Evolutionary conservation across 2,329 filamentous ascomycete genomes (phyloP).

Genomic region (Nannizziopsis barbatae): DNA sequence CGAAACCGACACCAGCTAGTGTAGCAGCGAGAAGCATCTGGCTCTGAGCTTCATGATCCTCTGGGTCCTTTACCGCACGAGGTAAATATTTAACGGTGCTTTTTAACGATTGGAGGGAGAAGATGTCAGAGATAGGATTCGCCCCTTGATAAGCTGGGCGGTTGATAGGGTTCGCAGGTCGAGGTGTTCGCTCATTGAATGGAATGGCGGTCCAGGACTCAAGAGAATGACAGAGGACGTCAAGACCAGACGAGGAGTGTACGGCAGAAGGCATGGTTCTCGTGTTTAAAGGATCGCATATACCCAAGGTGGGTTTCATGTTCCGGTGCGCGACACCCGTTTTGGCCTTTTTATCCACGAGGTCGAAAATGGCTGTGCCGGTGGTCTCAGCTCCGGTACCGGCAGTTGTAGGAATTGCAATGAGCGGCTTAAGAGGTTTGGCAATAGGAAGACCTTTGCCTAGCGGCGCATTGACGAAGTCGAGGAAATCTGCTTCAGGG

Average conservation of each 20-base stretch:
- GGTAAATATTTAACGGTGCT: slow-evolving; percentile 87
- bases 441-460: slow-evolving; percentile 71
- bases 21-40: slow-evolving; percentile 95
- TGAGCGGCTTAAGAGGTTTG: slow-evolving; percentile 58
- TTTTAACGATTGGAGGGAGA: slow-evolving; percentile 74
- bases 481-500: slow-evolving; percentile 84
- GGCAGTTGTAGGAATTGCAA: slow-evolving; percentile 76
- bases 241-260: slow-evolving; percentile 79
- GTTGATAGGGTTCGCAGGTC: slow-evolving; percentile 79
- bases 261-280: slow-evolving; percentile 92
- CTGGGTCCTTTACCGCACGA: slow-evolving; percentile 71
- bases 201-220: slow-evolving; percentile 98
- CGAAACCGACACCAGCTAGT: slow-evolving; percentile 88
- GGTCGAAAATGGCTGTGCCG: slow-evolving; percentile 93
- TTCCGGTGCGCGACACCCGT: slow-evolving; percentile 93
- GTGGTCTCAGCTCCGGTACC: slow-evolving; percentile 90
- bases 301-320: slow-evolving; percentile 86
- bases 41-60: slow-evolving; percentile 83
- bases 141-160: slow-evolving; percentile 92
- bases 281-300: slow-evolving; percentile 79
- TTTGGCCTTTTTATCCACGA: slow-evolving; percentile 80
- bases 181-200: slow-evolving; percentile 70
- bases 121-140: slow-evolving; percentile 96
- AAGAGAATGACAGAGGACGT: slow-evolving; percentile 88
- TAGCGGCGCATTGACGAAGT: slow-evolving; percentile 93